Evolutionary conservation across 2,329 filamentous ascomycete species (phyloP).

Genomic region (Chaetomium sp.): DNA sequence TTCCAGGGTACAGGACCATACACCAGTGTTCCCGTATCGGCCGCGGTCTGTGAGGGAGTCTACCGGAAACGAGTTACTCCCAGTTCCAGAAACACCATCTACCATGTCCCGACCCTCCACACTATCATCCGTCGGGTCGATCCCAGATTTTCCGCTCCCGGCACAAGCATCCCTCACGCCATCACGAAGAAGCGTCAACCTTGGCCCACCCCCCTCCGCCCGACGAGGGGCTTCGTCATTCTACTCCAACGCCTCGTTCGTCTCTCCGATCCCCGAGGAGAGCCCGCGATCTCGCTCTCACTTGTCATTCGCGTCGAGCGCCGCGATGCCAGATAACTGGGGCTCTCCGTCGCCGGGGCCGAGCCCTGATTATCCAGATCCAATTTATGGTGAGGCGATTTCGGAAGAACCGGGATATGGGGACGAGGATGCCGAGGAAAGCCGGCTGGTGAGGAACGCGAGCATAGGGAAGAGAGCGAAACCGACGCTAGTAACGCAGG

Average conservation of each 20-base stretch:
- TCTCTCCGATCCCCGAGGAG: constrained; percentile 73
- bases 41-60: constrained; percentile 34
- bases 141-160: constrained; percentile 53
- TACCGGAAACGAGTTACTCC: constrained; percentile 32
- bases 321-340: constrained; percentile 65
- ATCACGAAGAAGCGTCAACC: constrained; percentile 43
- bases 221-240: constrained; percentile 57
- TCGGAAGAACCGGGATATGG: constrained; percentile 41
- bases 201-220: constrained; percentile 55
- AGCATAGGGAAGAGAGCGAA: constrained; percentile 56
- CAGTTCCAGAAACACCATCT: constrained; percentile 42
- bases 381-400: constrained; percentile 44
- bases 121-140: constrained; percentile 47
- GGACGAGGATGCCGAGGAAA: constrained; percentile 48
- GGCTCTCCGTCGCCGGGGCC: constrained; percentile 41
- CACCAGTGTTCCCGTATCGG: constrained; percentile 46
- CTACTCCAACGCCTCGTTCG: constrained; percentile 59
- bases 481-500: constrained; percentile 47
- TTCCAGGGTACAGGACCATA: constrained; percentile 49
- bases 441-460: constrained; percentile 52
- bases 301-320: constrained; percentile 64
- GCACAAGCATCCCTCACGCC: constrained; percentile 27
- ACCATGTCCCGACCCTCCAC: constrained; percentile 48
- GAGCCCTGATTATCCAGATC: constrained; percentile 42
- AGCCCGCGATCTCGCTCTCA: constrained; percentile 51